These are phyloP conservation scores for Aphanomyces stellatus DNA, from an alignment of 352 stramenopile genomes.

Conservation along the genomic window DNA sequence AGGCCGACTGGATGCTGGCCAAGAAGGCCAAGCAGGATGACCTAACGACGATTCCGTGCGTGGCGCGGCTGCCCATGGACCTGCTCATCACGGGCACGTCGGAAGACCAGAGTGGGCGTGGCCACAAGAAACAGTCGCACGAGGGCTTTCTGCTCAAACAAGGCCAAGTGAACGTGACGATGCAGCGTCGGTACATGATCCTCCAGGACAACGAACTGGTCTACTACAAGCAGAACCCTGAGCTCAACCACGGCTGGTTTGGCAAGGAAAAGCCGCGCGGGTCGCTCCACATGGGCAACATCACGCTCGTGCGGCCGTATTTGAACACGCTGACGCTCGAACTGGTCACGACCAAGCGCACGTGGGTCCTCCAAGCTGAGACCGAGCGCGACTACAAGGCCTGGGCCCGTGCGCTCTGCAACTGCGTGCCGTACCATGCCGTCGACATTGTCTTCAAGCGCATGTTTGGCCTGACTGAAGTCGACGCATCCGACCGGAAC, in stretches of 20 bases:
- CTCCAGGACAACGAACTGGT: constrained; percentile 55
- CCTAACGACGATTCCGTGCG: constrained; percentile 23
- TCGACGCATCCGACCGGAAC: constrained; percentile 68
- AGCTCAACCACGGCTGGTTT: constrained; percentile 35
- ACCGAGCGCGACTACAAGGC: constrained; percentile 67
- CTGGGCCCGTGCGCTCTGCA: constrained; percentile 71
- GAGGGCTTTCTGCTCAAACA: constrained; percentile 74
- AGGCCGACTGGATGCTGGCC: constrained; percentile 81
- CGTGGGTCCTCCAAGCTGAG: constrained; percentile 67
- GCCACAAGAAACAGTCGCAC: constrained; percentile 24
- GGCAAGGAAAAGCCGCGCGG: constrained; percentile 41
- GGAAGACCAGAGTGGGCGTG: constrained; percentile 26
- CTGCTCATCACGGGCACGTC: constrained; percentile 1
- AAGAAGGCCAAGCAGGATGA: constrained; percentile 59
- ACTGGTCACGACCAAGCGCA: constrained; percentile 65
- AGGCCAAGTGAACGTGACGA: constrained; percentile 75
- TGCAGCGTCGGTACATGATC: constrained; percentile 81
- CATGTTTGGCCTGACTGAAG: constrained; percentile 77
- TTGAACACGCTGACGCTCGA: constrained; percentile 26
- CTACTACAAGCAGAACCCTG: constrained; percentile 84
- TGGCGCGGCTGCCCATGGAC: neutral
- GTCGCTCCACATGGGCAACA: constrained; percentile 18
- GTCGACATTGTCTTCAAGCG: constrained; percentile 71
- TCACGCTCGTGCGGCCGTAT: constrained; percentile 23
- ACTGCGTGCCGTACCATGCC: constrained; percentile 66